Evolutionary conservation across 345 rosid species (phyloP).

Genomic region (Corchorus capsularis): DNA sequence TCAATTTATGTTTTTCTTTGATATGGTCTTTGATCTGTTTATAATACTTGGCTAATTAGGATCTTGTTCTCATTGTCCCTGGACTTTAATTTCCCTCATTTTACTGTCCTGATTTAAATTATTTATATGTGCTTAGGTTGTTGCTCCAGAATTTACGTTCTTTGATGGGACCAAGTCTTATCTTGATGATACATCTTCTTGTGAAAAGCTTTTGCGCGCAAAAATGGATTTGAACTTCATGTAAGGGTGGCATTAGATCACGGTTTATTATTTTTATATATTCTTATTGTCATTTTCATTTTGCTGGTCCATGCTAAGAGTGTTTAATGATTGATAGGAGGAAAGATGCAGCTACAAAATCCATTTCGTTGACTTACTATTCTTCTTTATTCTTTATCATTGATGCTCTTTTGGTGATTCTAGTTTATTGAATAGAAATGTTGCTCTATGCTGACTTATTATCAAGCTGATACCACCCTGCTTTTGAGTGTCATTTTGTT

Average conservation of each 20-base stretch:
- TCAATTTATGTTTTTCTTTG: not conserved
- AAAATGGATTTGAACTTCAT: conserved; percentile 95
- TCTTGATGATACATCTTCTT: conserved; percentile 70
- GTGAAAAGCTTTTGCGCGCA: conserved; percentile 94
- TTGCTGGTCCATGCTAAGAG: conserved; percentile 6
- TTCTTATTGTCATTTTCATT: not conserved
- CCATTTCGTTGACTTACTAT: not conserved
- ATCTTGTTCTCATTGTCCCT: not conserved
- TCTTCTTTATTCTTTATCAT: not conserved
- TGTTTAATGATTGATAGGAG: not conserved
- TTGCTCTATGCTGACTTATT: not conserved
- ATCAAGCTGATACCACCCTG: not conserved
- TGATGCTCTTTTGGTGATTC: not conserved
- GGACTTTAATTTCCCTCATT: not conserved
- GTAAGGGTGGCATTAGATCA: conserved; percentile 47
- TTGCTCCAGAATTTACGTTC: conserved; percentile 94
- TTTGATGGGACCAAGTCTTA: conserved; percentile 92
- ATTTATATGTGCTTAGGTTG: conserved; percentile 55
- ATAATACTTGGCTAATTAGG: conserved; percentile 5
- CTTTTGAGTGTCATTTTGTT: conserved; percentile 1
- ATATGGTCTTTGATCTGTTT: conserved; percentile 11
- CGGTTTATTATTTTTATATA: not conserved
- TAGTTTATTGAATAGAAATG: not conserved
- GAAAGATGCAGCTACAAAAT: not conserved
- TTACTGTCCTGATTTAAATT: not conserved